A percentile compares a stretch with the other conserved stretches of the same genome.
phyloP scores from a whole-genome alignment of 805 yeast species.

The Saccharomycopsis fodiens region DNA sequence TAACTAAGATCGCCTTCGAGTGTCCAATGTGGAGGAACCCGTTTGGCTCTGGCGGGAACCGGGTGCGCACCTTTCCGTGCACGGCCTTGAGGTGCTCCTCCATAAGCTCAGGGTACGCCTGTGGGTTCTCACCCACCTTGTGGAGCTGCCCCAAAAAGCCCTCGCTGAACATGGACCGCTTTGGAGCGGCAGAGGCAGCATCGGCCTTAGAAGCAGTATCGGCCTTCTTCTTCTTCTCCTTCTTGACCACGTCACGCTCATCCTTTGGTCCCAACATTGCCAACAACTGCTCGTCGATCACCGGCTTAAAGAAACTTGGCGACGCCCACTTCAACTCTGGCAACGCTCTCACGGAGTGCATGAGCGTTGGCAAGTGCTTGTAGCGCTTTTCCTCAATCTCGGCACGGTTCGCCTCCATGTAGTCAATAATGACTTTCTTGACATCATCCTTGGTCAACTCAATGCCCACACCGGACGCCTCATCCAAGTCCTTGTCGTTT shows the following conservation, averaged over 20 bases:
- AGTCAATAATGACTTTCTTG: slow-evolving; percentile 45
- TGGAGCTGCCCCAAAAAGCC: slow-evolving; percentile 95
- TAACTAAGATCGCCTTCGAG: slow-evolving; percentile 94
- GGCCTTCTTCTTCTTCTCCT: slow-evolving; percentile 57
- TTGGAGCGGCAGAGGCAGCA: slow-evolving; percentile 18
- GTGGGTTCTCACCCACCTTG: slow-evolving; percentile 93
- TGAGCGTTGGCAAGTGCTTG: slow-evolving; percentile 63
- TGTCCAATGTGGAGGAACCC: slow-evolving; percentile 98
- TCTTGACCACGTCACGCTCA: slow-evolving; percentile 78
- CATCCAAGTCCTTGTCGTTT: slow-evolving; percentile 44
- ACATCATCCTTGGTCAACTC: slow-evolving; percentile 63
- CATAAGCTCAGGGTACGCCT: slow-evolving; percentile 79
- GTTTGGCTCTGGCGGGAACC: slow-evolving; percentile 99
- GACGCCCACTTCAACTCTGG: slow-evolving; percentile 87
- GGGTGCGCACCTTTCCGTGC: slow-evolving; percentile 76
- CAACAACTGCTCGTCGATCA: slow-evolving; percentile 71
- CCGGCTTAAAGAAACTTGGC: slow-evolving; percentile 79
- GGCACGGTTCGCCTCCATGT: slow-evolving; percentile 49
- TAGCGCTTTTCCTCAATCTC: slow-evolving; percentile 70
- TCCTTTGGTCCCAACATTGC: slow-evolving; percentile 87
- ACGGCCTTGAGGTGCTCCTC: slow-evolving; percentile 71
- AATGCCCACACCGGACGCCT: slow-evolving; percentile 76
- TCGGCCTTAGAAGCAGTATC: slow-evolving; percentile 20
- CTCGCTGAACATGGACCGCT: slow-evolving; percentile 82
- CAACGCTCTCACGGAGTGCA: slow-evolving; percentile 69